Evolutionary conservation across 495 filamentous ascomycete species (phyloP).

Genomic region (Aspergillus saccharolyticus): DNA sequence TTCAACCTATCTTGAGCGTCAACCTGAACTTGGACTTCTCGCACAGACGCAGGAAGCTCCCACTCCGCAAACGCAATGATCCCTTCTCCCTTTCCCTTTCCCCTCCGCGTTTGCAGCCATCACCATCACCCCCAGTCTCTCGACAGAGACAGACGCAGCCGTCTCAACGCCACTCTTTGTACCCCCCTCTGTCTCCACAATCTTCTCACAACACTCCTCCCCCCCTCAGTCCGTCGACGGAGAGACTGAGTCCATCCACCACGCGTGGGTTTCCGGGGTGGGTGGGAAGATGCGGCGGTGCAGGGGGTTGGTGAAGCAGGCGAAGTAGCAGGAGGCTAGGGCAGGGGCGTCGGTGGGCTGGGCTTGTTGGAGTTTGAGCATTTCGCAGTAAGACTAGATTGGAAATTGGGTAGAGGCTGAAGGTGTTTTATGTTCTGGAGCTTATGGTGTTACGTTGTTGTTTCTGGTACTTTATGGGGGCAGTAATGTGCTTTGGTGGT

Average conservation of each 20-base stretch:
- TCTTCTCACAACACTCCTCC: too few species aligned
- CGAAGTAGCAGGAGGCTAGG: constrained; percentile 19
- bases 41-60: not conserved
- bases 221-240: not conserved
- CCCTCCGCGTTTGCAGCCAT: not conserved
- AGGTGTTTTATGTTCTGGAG: too few species aligned
- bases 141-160: too few species aligned
- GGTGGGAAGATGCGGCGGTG: constrained; percentile 24
- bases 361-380: constrained; percentile 17
- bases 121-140: not conserved
- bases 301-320: constrained; percentile 20
- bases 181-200: too few species aligned
- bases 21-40: not conserved
- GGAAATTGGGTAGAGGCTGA: too few species aligned
- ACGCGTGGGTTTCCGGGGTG: constrained; percentile 21
- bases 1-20: too few species aligned
- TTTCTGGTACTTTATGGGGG: too few species aligned
- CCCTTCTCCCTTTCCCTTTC: not conserved
- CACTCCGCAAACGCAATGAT: not conserved
- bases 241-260: constrained; percentile 14
- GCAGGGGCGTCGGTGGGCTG: constrained; percentile 13
- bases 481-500: too few species aligned
- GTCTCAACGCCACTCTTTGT: too few species aligned
- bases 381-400: constrained; percentile 5
- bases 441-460: too few species aligned